Evolutionary conservation across 2,329 filamentous ascomycete genomes (phyloP), one percentile per base, ranked within the genome.

Genomic region (Aplosporella prunicola): DNA sequence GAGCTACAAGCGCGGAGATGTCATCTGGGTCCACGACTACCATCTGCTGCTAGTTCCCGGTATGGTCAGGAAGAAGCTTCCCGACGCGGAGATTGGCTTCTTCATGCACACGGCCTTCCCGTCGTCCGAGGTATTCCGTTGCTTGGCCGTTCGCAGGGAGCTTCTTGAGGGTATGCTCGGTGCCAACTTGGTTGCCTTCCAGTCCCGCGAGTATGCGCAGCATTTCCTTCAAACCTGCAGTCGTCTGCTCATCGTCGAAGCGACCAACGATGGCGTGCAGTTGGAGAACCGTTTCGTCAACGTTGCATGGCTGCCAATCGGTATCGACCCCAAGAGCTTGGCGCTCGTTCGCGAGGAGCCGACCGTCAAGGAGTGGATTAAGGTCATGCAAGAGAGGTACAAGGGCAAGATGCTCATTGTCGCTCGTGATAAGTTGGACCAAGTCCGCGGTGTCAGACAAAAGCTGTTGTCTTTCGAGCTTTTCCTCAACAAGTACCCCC

Each of bases 191-290:
- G 76, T 96, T 44, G 88, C 85, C 2, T 96, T 96, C 62, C 89
- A 96, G 62, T 93, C 87, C 16, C 77, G 81, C 39, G 89, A 96
- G 59, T 96, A 96, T 53, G 82, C 83, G 4, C 78, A 89, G 10
- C 91, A 96, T 62, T 96, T 96, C 60, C 68, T 95, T 33, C 88
- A 95, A 61, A 96, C 89, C 0, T 95, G 89, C 69, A 94, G 86
- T 57, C 82, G 91, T 22, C 71, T 96, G 10, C 71, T 96, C 24
- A 81, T 76, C n/a, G 85, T 93, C 1, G 89, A 96, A 58, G 88
- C 88, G 1, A 89, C 83, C 0, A 79, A 80, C 1, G 82, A 93
- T 27, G 89, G 91, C 1, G 72, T 96, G 1, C 84, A 95, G 56
- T 68, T 96, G 7, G 89, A 95, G 45, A 85, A 94, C 50, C 82